Evolutionary conservation across 306 rosid species (phyloP), one percentile per base, ranked within the genome.

Genomic region (Vigna angularis): DNA sequence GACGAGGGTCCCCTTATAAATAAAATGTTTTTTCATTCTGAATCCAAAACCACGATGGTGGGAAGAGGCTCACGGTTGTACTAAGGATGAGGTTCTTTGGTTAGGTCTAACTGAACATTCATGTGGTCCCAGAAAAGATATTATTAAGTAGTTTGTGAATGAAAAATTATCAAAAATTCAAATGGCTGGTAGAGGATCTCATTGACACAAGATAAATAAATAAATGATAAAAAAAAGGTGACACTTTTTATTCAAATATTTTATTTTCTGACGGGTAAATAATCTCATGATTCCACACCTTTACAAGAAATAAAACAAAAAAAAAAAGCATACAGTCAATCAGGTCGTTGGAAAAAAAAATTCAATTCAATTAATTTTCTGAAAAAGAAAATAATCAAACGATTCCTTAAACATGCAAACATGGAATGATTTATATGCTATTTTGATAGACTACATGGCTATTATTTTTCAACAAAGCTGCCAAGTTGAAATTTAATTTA

Each of bases 51-150:
- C 18, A 14, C 2, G 24, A 63, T 26, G 28, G 22, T 20, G 17
- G 10, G 69, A 65, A 77, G 67, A 72, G 6, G 10, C 56, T 22
- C 49, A 28, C 22, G 66, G 24, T 66, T 61, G 36, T 32, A 63
- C 36, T 15, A 66, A 32, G 24, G 55, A 66, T 62, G 3, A 12
- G 51, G 28, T 70, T 72, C 50, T 44, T 72, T 42, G 17, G 59
- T 72, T 66, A 67, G 57, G 45, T 78, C 49, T 58, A 12, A 57
- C 64, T 57, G 36, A 66, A 45, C 88, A 51, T 72, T 53, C 66
- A 56, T 55, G 61, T 5, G 6, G 72, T 77, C 72, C 71, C 70
- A 36, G 49, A n/a, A 6, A 64, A n/a, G 15, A 17, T 7, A 36
- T 64, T 64, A 34, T 3, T n/a, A 16, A n/a, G 49, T 63, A 26